These are phyloP conservation scores for Sugiyamaella smithiae DNA, from an alignment of 805 yeast genomes.

Conservation along the genomic window DNA sequence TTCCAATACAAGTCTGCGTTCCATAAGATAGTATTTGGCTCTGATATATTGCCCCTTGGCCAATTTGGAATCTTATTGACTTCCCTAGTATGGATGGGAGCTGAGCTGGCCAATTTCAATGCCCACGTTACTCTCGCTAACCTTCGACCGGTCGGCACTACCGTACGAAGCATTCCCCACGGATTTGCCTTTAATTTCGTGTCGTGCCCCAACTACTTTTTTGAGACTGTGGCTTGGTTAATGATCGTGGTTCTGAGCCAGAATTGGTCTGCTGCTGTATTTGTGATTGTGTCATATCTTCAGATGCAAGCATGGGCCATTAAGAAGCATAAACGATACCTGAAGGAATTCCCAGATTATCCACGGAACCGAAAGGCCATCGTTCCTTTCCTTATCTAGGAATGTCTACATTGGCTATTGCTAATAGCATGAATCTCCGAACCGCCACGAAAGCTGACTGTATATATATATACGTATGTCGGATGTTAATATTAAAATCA, in stretches of 20 bases:
- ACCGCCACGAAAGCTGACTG: no score
- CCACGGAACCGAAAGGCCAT: slow-evolving; percentile 75
- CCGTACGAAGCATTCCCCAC: slow-evolving; percentile 65
- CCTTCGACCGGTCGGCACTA: slow-evolving; percentile 54
- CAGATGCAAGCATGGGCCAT: slow-evolving; percentile 95
- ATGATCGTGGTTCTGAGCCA: slow-evolving; percentile 66
- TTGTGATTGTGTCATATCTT: slow-evolving; percentile 62
- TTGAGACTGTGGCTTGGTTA: slow-evolving; percentile 78
- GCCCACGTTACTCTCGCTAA: slow-evolving; percentile 63
- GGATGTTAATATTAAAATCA: no score
- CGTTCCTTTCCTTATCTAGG: slow-evolving; percentile 67
- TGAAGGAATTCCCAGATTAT: slow-evolving; percentile 71
- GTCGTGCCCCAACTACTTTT: slow-evolving; percentile 93
- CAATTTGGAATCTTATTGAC: slow-evolving; percentile 19
- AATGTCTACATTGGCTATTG: no score
- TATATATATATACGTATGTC: no score
- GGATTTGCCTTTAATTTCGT: slow-evolving; percentile 82
- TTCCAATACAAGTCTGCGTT: slow-evolving; percentile 24
- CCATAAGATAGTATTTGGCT: slow-evolving; percentile 26
- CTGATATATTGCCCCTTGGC: slow-evolving; percentile 14
- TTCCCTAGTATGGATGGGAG: slow-evolving; percentile 37
- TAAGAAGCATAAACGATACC: slow-evolving; percentile 71
- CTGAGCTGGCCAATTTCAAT: slow-evolving; percentile 69
- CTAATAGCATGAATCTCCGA: no score
- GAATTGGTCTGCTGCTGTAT: slow-evolving; percentile 72